Conservation (phyloP, 129 eudicot species). For the Arctium lappa region DNA sequence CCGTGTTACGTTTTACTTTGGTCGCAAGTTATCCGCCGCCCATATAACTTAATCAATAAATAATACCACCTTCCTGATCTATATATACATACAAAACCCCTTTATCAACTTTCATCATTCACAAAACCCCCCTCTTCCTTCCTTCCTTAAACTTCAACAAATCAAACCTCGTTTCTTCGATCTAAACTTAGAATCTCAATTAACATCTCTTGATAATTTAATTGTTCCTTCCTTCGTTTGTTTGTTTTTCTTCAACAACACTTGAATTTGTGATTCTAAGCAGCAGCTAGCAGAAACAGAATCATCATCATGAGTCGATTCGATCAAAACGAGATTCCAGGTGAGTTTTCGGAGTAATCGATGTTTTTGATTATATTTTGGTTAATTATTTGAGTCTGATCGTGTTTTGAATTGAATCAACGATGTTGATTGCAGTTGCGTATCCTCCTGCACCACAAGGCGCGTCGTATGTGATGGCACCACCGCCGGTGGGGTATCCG, state of each 20-base stretch:
- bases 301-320: conserved; percentile 31
- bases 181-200: not conserved
- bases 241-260: not conserved
- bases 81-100: conserved; percentile 14
- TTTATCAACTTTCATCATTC: not conserved
- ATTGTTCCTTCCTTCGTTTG: not conserved
- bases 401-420: not conserved
- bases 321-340: conserved; percentile 44
- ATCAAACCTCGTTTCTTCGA: not conserved
- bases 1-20: conserved; percentile 26
- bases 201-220: too few relatives aligned
- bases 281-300: not conserved
- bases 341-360: conserved; percentile 6
- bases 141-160: too few relatives aligned
- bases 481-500: conserved; percentile 54
- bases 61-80: not conserved
- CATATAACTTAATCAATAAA: not conserved
- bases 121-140: too few relatives aligned
- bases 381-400: not conserved
- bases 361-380: not conserved
- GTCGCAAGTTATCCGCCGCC: conserved; percentile 7
- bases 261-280: not conserved
- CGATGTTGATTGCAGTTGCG: conserved; percentile 28
- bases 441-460: conserved; percentile 37
- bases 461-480: conserved; percentile 29